Evolutionary conservation across 1,284 basidiomycete species (phyloP), one percentile per base, ranked within the genome.

Genomic region (Trichosporon sp.): DNA sequence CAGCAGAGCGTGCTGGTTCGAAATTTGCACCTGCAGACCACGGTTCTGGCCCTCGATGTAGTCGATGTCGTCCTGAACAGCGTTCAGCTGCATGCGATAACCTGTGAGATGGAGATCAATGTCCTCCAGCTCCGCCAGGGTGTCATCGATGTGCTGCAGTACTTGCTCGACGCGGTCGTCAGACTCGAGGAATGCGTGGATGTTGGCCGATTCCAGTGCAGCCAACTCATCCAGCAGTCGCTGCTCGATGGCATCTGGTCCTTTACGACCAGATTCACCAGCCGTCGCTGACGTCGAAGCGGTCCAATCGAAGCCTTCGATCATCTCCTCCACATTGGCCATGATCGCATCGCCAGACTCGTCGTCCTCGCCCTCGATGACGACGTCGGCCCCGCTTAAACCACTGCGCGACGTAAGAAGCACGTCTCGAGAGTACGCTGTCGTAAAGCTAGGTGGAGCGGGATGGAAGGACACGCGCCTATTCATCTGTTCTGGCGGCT

Each of bases 231-330:
- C 91, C 57, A 91, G 75, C 46, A 97, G 79, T 67, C 92, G 83
- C 19, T 89, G 88, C 78, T 95, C 91, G 66, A 95, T 92, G 65
- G 92, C 84, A 74, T 95, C 92, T 5, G 89, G 86, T n/a, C 89
- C 89, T 70, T 85, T 78, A 67, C 74, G 75, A 32, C 65, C 61
- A 2, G 64, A 65, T 8, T 56, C 69, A 2, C 59, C 44, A 10
- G 31, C 40, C 29, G 40, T 52, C 11, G 69, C 65, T 54, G 49
- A 54, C 8, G 71, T 70, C 13, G 65, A 69, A 0, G 61, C 89
- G 0, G 89, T 87, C 93, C 92, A 98, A 77, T 99, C 95, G 74
- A 97, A 95, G 0, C 95, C 95, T 74, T 99, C 95, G 10, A 99
- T 84, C 91, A 99, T 95, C 77, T 99, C 96, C 76, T 99, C 96